phyloP scores from a whole-genome alignment of 176 grass and related monocot genomes.

The Zizania latifolia region DNA sequence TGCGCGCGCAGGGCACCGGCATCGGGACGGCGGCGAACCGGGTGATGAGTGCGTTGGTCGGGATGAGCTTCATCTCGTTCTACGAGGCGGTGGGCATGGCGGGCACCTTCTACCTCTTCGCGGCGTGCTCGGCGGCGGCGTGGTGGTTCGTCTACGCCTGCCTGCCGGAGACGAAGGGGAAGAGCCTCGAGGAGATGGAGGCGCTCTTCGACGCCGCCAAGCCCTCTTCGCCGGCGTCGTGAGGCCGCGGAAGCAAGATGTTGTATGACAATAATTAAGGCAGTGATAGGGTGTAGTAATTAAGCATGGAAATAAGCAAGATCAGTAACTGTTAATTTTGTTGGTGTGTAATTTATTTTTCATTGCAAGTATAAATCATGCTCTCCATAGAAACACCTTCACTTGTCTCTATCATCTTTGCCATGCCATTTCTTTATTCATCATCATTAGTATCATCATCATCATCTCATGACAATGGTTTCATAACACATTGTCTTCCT shows the following conservation, averaged over 20 bases:
- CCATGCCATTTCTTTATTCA: too few relatives aligned
- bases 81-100: slow-evolving; percentile 48
- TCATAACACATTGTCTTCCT: too few relatives aligned
- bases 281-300: neutral
- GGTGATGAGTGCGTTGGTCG: slow-evolving; percentile 46
- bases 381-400: neutral
- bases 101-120: slow-evolving; percentile 61
- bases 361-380: neutral
- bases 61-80: slow-evolving; percentile 55
- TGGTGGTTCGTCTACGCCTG: slow-evolving; percentile 51
- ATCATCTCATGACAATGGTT: too few relatives aligned
- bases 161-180: slow-evolving; percentile 67
- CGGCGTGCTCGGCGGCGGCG: neutral
- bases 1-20: slow-evolving; percentile 43
- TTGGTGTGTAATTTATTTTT: neutral
- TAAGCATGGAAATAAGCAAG: neutral
- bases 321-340: neutral
- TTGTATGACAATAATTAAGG: too few relatives aligned
- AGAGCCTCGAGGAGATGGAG: slow-evolving; percentile 69
- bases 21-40: slow-evolving; percentile 50
- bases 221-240: neutral
- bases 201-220: slow-evolving; percentile 35
- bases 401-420: too few relatives aligned
- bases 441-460: too few relatives aligned
- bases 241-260: too few relatives aligned